phyloP scores from a whole-genome alignment of 1,284 basidiomycete species.

The Cryptococcus sp. region DNA sequence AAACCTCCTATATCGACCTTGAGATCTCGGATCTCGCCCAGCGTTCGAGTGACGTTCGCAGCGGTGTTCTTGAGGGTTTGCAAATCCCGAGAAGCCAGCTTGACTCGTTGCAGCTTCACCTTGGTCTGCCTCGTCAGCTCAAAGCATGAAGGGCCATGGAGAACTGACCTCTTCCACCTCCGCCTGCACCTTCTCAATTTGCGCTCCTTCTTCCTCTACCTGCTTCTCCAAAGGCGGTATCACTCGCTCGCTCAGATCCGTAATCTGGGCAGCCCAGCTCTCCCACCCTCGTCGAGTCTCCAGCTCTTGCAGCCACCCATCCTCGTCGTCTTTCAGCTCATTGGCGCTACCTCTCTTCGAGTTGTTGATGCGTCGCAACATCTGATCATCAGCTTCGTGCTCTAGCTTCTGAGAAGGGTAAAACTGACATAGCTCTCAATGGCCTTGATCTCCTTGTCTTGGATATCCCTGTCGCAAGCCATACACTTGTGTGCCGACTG shows the following conservation, averaged over 20 bases:
- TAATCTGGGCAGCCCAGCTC: constrained; percentile 45
- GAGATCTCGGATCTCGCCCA: constrained; percentile 62
- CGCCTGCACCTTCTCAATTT: constrained; percentile 53
- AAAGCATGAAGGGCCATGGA: not conserved
- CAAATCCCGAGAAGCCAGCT: constrained; percentile 55
- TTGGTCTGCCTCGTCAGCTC: constrained; percentile 21
- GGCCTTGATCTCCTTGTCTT: constrained; percentile 55
- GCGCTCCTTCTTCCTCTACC: constrained; percentile 56
- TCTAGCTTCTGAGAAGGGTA: constrained; percentile 20
- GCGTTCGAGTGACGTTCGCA: constrained; percentile 57
- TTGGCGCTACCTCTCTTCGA: constrained; percentile 24
- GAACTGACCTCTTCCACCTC: constrained; percentile 53
- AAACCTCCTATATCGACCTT: constrained; percentile 60
- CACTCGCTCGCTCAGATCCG: constrained; percentile 56
- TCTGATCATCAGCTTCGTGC: constrained; percentile 52
- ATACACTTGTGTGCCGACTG: constrained; percentile 63
- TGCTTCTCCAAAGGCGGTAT: constrained; percentile 64
- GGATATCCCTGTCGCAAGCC: constrained; percentile 67
- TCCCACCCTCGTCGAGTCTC: constrained; percentile 56
- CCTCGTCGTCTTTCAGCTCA: constrained; percentile 52
- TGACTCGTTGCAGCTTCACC: constrained; percentile 33
- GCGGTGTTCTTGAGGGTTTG: constrained; percentile 61
- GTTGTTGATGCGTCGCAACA: constrained; percentile 11
- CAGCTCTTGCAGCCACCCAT: constrained; percentile 60
- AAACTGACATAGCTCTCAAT: constrained; percentile 63